Base-by-base conservation (phyloP, 495 filamentous ascomycete species). In the Ramalina intermedia region DNA sequence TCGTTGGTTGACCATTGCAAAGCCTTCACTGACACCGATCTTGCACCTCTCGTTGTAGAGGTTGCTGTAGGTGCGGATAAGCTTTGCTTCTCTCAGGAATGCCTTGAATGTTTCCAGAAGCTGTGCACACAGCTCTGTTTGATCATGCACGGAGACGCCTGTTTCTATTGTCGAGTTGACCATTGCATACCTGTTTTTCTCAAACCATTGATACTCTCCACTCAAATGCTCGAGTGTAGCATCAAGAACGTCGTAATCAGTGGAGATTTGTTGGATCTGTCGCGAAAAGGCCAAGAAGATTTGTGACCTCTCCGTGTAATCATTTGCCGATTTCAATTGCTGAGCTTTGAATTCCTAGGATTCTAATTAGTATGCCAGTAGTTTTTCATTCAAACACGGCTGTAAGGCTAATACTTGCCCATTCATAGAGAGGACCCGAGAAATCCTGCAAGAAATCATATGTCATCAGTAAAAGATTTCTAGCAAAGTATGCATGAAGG, bases 1-100 rank as follows among this genome's bases (percentile, higher is more conserved):
- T 29, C 49, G 49, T 48, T 52, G 49, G 24, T 52, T 48, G 6
- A 52, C 49, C 49, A 52, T 47, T 26, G 49, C 49, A 47, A 52
- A 52, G 49, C 43, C 42, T 47, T 52, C 49, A 42, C 41, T 52
- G 26, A 52, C 44, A 6, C 49, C 49, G 37, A 52, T 47, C n/a
- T 47, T 52, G 18, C 43, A 18, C 18, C 43, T 16, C 44, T 52
- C 42, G 13, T 39, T 37, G 33, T 52, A 52, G 35, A 52, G 49
- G 16, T 33, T 47, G 49, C 26, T 41, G 18, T 52, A 52, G 36
- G 49, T 52, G 17, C 49, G 49, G 13, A 47, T 47, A 33, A 41
- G 49, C 43, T 46, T 46, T 33, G 43, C 42, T 47, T 52, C 49
- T 46, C 36, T 40, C 14, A 52, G 12, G 33, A 52, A 47, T 11